Evolutionary conservation across 2,329 filamentous ascomycete species (phyloP).

Genomic region (Apiospora koreana): DNA sequence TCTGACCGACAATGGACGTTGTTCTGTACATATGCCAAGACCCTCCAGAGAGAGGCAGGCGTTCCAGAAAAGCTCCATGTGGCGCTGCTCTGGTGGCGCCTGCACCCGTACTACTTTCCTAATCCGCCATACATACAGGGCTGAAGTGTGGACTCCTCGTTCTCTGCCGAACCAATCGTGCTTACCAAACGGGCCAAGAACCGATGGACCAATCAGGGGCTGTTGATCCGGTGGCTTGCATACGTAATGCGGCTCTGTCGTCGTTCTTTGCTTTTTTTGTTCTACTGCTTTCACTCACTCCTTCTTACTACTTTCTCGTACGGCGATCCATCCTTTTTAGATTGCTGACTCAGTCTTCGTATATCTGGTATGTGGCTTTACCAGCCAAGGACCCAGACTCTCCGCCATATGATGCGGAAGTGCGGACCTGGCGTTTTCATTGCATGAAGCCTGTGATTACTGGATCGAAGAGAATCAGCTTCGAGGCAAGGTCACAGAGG

Average conservation of each 20-base stretch:
- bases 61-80: neutral
- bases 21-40: too few relatives aligned
- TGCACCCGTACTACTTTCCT: neutral
- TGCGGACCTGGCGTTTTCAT: too few relatives aligned
- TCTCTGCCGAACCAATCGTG: neutral
- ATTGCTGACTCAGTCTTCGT: too few relatives aligned
- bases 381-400: too few relatives aligned
- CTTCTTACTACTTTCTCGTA: neutral
- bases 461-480: too few relatives aligned
- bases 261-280: constrained; percentile 21
- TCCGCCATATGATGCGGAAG: too few relatives aligned
- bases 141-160: neutral
- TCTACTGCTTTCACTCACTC: neutral
- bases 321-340: too few relatives aligned
- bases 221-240: neutral
- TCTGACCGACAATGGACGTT: too few relatives aligned
- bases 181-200: neutral
- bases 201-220: neutral
- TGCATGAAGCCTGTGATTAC: too few relatives aligned
- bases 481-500: too few relatives aligned
- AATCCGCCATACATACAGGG: neutral
- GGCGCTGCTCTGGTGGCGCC: neutral
- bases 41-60: neutral
- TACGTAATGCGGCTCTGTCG: neutral
- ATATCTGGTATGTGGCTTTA: too few relatives aligned